phyloP scores from a whole-genome alignment of 805 yeast species.

The Ogataea kodamae region DNA sequence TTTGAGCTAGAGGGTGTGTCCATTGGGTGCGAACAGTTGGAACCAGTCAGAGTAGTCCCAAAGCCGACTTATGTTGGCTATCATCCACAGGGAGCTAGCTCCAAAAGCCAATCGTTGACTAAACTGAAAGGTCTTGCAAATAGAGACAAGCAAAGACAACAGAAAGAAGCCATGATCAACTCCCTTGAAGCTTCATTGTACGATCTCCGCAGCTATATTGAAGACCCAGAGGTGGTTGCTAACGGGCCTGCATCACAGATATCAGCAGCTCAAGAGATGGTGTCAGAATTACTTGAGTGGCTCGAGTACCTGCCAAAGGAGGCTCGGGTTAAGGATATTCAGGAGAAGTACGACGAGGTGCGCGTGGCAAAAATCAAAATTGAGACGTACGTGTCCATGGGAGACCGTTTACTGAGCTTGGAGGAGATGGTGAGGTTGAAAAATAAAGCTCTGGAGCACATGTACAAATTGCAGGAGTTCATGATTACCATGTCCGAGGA shows the following conservation, averaged over 20 bases:
- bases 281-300: slow-evolving; percentile 66
- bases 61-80: slow-evolving; percentile 38
- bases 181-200: slow-evolving; percentile 72
- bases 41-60: slow-evolving; percentile 17
- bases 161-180: slow-evolving; percentile 59
- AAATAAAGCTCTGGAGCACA: slow-evolving; percentile 39
- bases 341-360: slow-evolving; percentile 33
- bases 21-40: slow-evolving; percentile 27
- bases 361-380: slow-evolving; percentile 31
- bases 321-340: slow-evolving; percentile 40
- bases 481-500: slow-evolving; percentile 45
- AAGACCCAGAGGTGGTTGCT: slow-evolving; percentile 45
- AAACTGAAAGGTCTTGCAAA: slow-evolving; percentile 51
- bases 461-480: slow-evolving; percentile 41
- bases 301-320: slow-evolving; percentile 66
- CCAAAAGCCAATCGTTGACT: slow-evolving; percentile 42
- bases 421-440: slow-evolving; percentile 43
- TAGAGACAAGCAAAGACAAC: slow-evolving; percentile 52
- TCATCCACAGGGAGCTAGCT: slow-evolving; percentile 45
- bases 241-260: slow-evolving; percentile 41
- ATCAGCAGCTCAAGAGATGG: slow-evolving; percentile 34
- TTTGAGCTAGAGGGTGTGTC: slow-evolving; percentile 45
- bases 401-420: slow-evolving; percentile 44
- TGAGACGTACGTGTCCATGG: slow-evolving; percentile 38
- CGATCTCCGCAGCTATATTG: slow-evolving; percentile 57